Conservation (phyloP, 1,284 basidiomycete genomes). For the Ganoderma meredithae region DNA sequence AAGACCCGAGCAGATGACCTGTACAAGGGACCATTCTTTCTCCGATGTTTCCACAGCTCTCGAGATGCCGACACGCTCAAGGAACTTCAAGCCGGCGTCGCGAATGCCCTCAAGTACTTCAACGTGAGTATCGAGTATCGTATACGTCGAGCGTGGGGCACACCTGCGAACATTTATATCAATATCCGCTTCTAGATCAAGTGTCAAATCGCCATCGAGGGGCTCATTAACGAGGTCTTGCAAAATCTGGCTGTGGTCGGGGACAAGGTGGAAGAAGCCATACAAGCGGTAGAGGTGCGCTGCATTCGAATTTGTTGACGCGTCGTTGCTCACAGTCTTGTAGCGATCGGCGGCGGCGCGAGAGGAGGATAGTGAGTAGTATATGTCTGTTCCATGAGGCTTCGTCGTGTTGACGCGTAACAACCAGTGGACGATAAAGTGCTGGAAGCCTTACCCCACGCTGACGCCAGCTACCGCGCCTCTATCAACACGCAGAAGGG, state of each 20-base stretch:
- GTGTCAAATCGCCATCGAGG: background rate
- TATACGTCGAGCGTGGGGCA: too few relatives aligned
- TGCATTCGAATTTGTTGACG: background rate
- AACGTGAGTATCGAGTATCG: background rate
- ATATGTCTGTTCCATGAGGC: background rate
- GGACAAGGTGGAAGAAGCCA: background rate
- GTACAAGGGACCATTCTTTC: background rate
- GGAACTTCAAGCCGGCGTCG: background rate
- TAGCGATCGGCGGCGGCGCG: background rate
- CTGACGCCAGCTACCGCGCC: conserved; percentile 17
- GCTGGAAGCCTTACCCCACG: conserved; percentile 1
- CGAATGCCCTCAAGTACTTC: background rate
- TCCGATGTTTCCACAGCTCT: background rate
- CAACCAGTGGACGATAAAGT: background rate
- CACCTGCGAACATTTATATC: background rate
- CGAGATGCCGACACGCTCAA: background rate
- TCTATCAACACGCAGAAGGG: conserved; percentile 15
- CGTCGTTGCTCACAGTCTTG: background rate
- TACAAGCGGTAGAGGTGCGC: background rate
- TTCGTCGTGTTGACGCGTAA: background rate
- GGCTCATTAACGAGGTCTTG: background rate
- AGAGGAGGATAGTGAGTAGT: background rate
- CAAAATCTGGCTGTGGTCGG: background rate
- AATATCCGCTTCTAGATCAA: background rate
- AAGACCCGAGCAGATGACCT: background rate